phyloP scores from a whole-genome alignment of 139 green algal genomes.

The Chlorella sp. region DNA sequence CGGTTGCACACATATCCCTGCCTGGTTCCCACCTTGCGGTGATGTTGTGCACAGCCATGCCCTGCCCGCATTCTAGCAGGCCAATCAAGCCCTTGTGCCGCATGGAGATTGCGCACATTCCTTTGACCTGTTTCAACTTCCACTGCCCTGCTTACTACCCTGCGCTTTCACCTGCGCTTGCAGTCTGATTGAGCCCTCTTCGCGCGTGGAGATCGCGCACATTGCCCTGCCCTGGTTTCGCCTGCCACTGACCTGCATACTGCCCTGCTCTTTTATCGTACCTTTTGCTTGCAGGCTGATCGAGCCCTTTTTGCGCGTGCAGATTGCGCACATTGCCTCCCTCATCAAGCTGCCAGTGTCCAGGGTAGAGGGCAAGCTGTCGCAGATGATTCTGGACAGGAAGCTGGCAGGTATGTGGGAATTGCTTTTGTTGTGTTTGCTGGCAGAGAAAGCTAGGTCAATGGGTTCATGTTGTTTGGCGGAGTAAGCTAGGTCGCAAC shows the following conservation, averaged over 20 bases:
- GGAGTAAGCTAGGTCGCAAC: too few relatives aligned
- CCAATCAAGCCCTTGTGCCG: conserved; percentile 95
- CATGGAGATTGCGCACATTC: conserved; percentile 95
- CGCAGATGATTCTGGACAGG: conserved; percentile 98
- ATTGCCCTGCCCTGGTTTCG: neutral
- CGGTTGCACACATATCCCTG: conserved; percentile 91
- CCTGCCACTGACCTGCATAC: neutral
- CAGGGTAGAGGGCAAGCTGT: conserved; percentile 92
- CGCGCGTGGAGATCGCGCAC: too few relatives aligned
- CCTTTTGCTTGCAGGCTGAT: conserved; percentile 72
- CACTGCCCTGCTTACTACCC: too few relatives aligned
- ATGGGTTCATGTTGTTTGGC: too few relatives aligned
- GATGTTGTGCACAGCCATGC: too few relatives aligned
- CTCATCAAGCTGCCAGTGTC: conserved; percentile 89
- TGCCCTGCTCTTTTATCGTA: neutral
- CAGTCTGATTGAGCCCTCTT: too few relatives aligned
- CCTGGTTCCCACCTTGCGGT: conserved; percentile 83
- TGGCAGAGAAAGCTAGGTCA: too few relatives aligned
- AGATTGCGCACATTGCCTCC: conserved; percentile 91
- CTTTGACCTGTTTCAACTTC: conserved; percentile 90
- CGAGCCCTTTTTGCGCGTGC: conserved; percentile 93
- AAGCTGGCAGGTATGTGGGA: conserved; percentile 82
- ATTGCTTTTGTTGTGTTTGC: too few relatives aligned
- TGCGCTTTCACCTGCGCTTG: too few relatives aligned
- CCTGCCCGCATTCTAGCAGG: conserved; percentile 22